Percentiles rank a stretch among this genome's conserved stretches.
phyloP scores from a whole-genome alignment of 2,329 filamentous ascomycete genomes.

The Aspergillus jensenii region DNA sequence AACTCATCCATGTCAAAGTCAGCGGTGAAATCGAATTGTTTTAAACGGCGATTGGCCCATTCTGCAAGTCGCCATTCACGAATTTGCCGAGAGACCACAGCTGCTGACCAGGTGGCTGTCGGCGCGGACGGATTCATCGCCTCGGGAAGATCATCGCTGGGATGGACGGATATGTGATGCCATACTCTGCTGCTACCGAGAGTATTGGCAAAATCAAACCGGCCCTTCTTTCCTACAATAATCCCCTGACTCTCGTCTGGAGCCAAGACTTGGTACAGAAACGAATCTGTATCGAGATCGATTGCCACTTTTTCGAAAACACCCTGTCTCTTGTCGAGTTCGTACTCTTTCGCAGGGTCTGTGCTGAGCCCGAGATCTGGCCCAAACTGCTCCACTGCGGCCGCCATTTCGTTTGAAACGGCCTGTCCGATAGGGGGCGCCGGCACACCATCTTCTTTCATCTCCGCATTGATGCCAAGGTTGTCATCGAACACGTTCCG shows the following conservation, averaged over 20 bases:
- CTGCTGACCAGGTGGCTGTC: slow-evolving; percentile 89
- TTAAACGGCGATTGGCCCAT: slow-evolving; percentile 92
- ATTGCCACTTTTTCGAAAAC: slow-evolving; percentile 82
- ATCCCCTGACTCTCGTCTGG: slow-evolving; percentile 77
- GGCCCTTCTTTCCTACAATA: slow-evolving; percentile 71
- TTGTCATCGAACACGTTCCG: slow-evolving; percentile 89
- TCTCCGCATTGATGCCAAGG: slow-evolving; percentile 92
- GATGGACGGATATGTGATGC: slow-evolving; percentile 91
- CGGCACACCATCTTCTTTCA: slow-evolving; percentile 93
- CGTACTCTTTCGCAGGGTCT: slow-evolving; percentile 68
- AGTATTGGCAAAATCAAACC: slow-evolving; percentile 73
- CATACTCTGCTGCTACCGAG: slow-evolving; percentile 85
- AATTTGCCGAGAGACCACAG: slow-evolving; percentile 86
- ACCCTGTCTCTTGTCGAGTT: slow-evolving; percentile 77
- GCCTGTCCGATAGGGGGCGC: slow-evolving; percentile 73
- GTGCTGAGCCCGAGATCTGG: slow-evolving; percentile 75
- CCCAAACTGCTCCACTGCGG: slow-evolving; percentile 72
- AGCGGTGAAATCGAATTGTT: slow-evolving; percentile 89
- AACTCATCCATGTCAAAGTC: slow-evolving; percentile 97
- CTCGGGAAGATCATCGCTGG: slow-evolving; percentile 80
- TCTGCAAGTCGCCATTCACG: slow-evolving; percentile 91
- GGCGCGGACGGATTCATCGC: slow-evolving; percentile 68
- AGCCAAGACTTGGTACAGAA: slow-evolving; percentile 78
- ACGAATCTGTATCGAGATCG: slow-evolving; percentile 79
- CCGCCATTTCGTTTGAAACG: slow-evolving; percentile 82